phyloP scores from a whole-genome alignment of 2,329 filamentous ascomycete genomes.

The Talaromyces albobiverticillius region DNA sequence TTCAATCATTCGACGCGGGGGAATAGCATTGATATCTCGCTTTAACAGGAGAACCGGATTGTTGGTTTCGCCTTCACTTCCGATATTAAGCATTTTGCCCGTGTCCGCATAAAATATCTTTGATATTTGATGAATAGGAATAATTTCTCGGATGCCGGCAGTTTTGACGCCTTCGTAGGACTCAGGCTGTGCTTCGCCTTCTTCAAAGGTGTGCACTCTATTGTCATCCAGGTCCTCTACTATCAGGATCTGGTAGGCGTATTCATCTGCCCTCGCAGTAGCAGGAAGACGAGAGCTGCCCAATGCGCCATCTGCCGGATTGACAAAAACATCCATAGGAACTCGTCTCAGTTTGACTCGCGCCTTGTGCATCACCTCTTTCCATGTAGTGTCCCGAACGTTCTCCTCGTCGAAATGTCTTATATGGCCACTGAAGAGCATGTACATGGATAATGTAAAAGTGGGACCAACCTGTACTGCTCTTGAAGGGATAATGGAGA shows the following conservation, averaged over 20 bases:
- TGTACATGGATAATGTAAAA: conserved; percentile 86
- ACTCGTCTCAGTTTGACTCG: conserved; percentile 75
- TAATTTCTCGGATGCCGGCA: conserved; percentile 64
- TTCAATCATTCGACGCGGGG: conserved; percentile 59
- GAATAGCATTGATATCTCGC: conserved; percentile 63
- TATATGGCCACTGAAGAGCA: conserved; percentile 84
- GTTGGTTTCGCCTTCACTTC: conserved; percentile 63
- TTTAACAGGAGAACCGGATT: conserved; percentile 74
- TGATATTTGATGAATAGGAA: conserved; percentile 72
- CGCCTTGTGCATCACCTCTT: conserved; percentile 94
- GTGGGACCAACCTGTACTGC: conserved; percentile 81
- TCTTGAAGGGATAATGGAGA: conserved; percentile 60
- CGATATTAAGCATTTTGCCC: conserved; percentile 83
- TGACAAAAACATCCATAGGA: conserved; percentile 53
- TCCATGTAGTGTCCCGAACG: conserved; percentile 74
- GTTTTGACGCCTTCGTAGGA: conserved; percentile 59
- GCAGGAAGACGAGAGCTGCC: conserved; percentile 28
- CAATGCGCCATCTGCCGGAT: conserved; percentile 15
- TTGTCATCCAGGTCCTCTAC: conserved; percentile 78
- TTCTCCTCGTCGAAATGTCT: conserved; percentile 56
- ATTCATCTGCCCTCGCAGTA: conserved; percentile 58
- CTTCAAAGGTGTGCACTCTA: conserved; percentile 64
- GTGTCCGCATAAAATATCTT: conserved; percentile 95
- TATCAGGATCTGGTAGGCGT: conserved; percentile 76
- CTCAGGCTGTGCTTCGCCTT: conserved; percentile 54